Evolutionary conservation across 305 asterid species (phyloP), one percentile per base, ranked within the genome.

Genomic region (Fraxinus floribunda): DNA sequence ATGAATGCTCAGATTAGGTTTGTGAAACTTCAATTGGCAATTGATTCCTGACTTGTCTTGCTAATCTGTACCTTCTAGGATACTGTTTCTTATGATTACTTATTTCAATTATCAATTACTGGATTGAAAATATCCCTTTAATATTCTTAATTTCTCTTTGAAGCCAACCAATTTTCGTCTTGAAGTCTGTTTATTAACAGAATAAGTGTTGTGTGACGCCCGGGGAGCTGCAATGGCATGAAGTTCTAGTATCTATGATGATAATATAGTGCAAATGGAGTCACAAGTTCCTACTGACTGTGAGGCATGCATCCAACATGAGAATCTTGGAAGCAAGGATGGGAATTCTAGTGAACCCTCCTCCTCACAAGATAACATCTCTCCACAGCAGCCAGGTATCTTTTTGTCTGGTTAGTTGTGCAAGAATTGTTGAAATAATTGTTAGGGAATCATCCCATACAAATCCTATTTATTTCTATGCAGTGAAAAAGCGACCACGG

Each of bases 401-500:
- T 38, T 36, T 77, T 80, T 81, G 36, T 71, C 70, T 80, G n/a
- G 81, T 79, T 30, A n/a, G 80, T 55, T 66, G 60, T 77, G 38
- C 38, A 76, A 39, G 86, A 78, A 39, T 78, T 64, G 32, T 80
- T 22, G 72, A 81, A 79, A 70, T 70, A n/a, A 70, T 70, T 70
- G 39, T 29, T 70, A 29, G 44, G 41, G 22, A 30, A 32, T 70
- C 76, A 70, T 32, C 41, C 76, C 22, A 13, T 15, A 6, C 76
- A 1, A 70, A 30, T n/a, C 73, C 73, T 22, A 36, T 74, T 68
- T 86, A 52, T 84, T 44, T 66, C 57, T 81, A 36, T 38, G 80
- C 84, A 94, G 99, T 84, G 36, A 95, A 93, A 89, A 94, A 84
- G 83, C 97, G 85, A 84, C 91, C 99, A 5, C 94, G 99, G 52